A percentile compares a stretch with the other conserved stretches of the same genome.
Evolutionary conservation across 1,284 basidiomycete genomes (phyloP).

Genomic region (Cutaneotrichosporon cutaneum): DNA sequence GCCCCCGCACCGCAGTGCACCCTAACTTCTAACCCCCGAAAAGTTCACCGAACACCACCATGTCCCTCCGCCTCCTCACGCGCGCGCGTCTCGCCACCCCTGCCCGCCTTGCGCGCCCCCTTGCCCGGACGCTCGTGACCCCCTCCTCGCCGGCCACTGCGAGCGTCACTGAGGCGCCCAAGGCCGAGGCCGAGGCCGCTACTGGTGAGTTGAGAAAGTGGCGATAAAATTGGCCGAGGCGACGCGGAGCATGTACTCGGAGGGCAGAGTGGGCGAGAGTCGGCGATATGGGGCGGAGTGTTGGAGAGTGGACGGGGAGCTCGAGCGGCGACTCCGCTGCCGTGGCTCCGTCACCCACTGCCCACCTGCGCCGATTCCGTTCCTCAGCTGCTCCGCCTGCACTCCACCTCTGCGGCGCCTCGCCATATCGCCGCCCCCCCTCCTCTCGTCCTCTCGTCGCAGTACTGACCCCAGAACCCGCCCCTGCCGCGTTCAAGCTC

Average conservation of each 20-base stretch:
- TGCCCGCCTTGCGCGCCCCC: constrained; percentile 8
- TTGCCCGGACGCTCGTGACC: constrained; percentile 31
- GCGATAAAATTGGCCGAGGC: no score
- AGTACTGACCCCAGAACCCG: constrained; percentile 1
- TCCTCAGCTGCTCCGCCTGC: background rate
- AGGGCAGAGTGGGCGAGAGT: no score
- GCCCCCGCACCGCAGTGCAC: background rate
- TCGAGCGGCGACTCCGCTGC: background rate
- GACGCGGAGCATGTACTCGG: no score
- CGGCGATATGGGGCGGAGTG: background rate
- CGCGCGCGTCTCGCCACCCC: constrained; percentile 13
- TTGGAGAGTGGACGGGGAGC: background rate
- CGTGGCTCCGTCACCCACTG: background rate
- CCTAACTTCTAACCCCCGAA: background rate
- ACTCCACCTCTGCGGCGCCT: background rate
- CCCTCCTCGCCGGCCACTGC: constrained; percentile 22
- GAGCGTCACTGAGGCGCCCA: constrained; percentile 30
- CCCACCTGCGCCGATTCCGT: background rate
- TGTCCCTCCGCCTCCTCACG: constrained; percentile 10
- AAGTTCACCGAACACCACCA: constrained; percentile 3
- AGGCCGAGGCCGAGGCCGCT: constrained; percentile 13
- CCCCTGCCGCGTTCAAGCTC: constrained; percentile 63
- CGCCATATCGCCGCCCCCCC: background rate
- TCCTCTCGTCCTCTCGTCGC: background rate
- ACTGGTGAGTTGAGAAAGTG: background rate